phyloP scores from a whole-genome alignment of 2,329 filamentous ascomycete genomes.

The Beauveria australis region DNA sequence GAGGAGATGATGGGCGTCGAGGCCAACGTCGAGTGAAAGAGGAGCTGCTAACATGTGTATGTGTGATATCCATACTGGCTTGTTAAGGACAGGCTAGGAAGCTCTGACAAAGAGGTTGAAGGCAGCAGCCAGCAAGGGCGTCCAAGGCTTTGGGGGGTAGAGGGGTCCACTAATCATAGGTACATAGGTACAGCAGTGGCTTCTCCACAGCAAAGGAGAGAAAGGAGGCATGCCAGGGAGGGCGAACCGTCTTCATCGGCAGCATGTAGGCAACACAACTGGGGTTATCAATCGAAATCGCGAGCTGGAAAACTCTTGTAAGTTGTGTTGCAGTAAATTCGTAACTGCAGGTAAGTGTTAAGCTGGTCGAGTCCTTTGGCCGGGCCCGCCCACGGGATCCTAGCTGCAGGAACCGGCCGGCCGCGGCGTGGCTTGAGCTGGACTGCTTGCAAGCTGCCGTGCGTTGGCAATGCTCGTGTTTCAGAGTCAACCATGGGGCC shows the following conservation, averaged over 20 bases:
- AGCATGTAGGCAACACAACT: too few relatives aligned
- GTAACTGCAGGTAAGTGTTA: neutral
- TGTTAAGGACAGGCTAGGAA: neutral
- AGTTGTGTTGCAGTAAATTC: too few relatives aligned
- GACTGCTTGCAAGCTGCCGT: neutral
- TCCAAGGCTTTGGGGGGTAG: too few relatives aligned
- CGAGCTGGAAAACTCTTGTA: too few relatives aligned
- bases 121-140: too few relatives aligned
- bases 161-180: too few relatives aligned
- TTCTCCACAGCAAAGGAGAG: too few relatives aligned
- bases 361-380: neutral
- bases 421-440: neutral
- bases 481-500: neutral
- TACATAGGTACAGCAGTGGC: too few relatives aligned
- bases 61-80: neutral
- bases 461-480: neutral
- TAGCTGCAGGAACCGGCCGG: neutral
- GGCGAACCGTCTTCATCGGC: too few relatives aligned
- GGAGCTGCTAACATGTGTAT: neutral
- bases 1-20: neutral
- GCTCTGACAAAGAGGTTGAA: too few relatives aligned
- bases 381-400: neutral
- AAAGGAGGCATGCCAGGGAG: too few relatives aligned
- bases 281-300: too few relatives aligned
- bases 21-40: neutral